Evolutionary conservation across 176 grass and related monocot genomes (phyloP).

Genomic region (Cenchrus purpureus): DNA sequence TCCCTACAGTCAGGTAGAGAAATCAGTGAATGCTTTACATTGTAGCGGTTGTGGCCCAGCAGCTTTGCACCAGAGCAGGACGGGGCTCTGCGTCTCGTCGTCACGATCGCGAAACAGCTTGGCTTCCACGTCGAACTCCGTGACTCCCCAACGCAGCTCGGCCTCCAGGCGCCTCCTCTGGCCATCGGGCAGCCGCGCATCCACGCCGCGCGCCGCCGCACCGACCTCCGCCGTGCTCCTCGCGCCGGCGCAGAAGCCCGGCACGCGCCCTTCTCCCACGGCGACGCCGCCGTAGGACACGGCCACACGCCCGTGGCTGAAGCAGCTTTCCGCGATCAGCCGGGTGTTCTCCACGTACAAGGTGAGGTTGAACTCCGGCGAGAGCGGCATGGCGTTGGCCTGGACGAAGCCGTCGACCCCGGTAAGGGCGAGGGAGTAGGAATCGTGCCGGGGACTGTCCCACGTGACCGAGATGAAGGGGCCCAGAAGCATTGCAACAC

Average conservation of each 20-base stretch:
- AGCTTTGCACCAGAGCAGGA: too few species aligned
- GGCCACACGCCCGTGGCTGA: neutral
- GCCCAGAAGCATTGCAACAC: too few species aligned
- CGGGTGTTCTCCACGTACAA: neutral
- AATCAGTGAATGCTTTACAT: too few species aligned
- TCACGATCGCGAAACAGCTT: neutral
- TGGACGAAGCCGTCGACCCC: neutral
- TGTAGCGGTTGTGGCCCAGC: too few species aligned
- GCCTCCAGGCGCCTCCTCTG: constrained; percentile 17
- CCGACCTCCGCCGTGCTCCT: neutral
- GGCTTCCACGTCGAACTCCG: neutral
- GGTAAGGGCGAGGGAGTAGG: neutral
- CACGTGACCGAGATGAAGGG: too few species aligned
- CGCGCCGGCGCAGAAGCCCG: neutral
- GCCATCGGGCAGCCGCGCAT: neutral
- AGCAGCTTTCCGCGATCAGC: neutral
- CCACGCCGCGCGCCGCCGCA: neutral
- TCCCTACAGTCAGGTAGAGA: too few species aligned
- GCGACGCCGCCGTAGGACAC: constrained; percentile 7
- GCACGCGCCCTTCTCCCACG: neutral
- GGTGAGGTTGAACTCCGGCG: neutral
- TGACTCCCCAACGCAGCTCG: constrained; percentile 1
- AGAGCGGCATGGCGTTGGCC: neutral
- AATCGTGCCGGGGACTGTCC: neutral
- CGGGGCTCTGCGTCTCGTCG: too few species aligned